Base-by-base conservation (phyloP, 345 rosid genomes). In the Eucalyptus coolabah region DNA sequence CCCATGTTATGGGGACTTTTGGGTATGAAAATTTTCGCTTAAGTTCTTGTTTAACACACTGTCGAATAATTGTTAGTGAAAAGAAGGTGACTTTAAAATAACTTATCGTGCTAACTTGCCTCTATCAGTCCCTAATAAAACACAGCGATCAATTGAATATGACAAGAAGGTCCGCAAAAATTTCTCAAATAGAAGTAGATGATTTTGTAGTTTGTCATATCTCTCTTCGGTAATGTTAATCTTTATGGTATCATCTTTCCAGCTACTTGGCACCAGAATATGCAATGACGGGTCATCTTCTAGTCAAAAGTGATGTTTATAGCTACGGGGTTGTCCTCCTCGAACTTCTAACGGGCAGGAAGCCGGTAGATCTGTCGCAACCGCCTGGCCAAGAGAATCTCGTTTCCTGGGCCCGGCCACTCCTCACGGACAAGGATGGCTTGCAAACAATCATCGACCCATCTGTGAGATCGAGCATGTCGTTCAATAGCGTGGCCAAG, bases 1-100 rank as follows among this genome's bases (percentile, higher is more conserved):
- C 96, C 32, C 97, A 93, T 67, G 96, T 96, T 59, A 96, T 95
- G 98, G 98, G 98, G 90, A 96, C 98, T 87, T 95, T 96, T n/a
- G 98, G 98, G 98, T 96, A 94, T 85, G 89, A 56, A 77, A 77
- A 21, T 77, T 77, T 77, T 42, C 67, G 2, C 30, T 53, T 51
- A 21, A 51, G 47, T 77, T 40, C 47, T 21, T 77, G 47, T 40
- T 40, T 40, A 77, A 77, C 47, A 77, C 8, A 12, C 28, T 40
- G 16, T 77, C 8, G 5, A 21, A 40, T 77, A 77, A 21, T 77
- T 77, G 83, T 26, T 21, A 77, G 47, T 6, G 47, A 34, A 69
- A 69, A 69, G 81, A 77, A 37, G 83, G 24, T 37, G 47, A 40
- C 83, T 37, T 77, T 72, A 77, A 77, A 77, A 37, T 19, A 11